Evolutionary conservation across 331 rosid species (phyloP).

Genomic region (Stylosanthes scabra): DNA sequence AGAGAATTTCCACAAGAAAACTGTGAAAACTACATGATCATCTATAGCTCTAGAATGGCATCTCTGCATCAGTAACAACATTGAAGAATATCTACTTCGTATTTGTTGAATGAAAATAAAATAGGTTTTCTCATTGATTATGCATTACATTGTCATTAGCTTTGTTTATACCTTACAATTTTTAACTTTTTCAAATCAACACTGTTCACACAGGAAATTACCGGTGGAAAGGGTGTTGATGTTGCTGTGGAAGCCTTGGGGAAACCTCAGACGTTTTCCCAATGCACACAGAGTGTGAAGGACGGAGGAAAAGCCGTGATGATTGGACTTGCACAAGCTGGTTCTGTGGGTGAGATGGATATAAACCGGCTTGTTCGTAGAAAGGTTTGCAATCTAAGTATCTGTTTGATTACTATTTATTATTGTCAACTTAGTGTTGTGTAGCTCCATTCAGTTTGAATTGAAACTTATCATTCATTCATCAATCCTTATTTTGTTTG

Average conservation of each 20-base stretch:
- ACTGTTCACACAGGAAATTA: conserved; percentile 72
- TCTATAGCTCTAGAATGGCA: neutral
- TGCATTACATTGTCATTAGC: neutral
- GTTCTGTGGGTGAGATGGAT: conserved; percentile 86
- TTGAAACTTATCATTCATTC: neutral
- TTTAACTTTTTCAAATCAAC: conserved; percentile 10
- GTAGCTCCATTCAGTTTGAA: conserved; percentile 15
- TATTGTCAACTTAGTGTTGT: neutral
- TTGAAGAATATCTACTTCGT: neutral
- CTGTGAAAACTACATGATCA: conserved; percentile 2
- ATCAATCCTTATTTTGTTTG: conserved; percentile 4
- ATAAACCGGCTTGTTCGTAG: conserved; percentile 93
- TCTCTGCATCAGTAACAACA: conserved; percentile 4
- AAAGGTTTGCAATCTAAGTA: conserved; percentile 59
- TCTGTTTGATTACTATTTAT: neutral
- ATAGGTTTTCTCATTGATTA: neutral
- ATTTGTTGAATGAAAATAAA: conserved; percentile 1
- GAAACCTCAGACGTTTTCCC: conserved; percentile 81
- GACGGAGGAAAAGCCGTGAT: conserved; percentile 99
- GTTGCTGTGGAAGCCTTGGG: conserved; percentile 98
- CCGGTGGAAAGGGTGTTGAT: conserved; percentile 93
- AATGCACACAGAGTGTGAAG: conserved; percentile 81
- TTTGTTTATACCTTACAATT: neutral
- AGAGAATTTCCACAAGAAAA: neutral
- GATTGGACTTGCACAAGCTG: conserved; percentile 84